These are phyloP conservation scores for Picochlorum sp. DNA, from an alignment of 139 green algal species.

Conservation along the genomic window DNA sequence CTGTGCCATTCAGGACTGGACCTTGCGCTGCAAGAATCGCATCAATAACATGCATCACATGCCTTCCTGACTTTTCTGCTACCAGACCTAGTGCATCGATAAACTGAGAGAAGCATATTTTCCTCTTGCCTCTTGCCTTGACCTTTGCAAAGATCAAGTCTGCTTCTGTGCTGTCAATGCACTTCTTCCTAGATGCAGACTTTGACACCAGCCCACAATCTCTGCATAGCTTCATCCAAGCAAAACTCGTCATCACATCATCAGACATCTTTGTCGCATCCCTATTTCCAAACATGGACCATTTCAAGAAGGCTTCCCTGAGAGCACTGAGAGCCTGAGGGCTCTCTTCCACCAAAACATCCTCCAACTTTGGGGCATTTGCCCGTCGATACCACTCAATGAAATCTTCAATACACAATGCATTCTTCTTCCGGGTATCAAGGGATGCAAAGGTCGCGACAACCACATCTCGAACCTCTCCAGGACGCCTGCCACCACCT, in stretches of 20 bases:
- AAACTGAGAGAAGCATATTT: constrained; percentile 9
- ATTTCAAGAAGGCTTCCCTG: background rate
- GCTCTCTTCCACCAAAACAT: constrained; percentile 1
- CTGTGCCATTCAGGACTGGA: constrained; percentile 1
- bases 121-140: background rate
- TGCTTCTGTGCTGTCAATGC: background rate
- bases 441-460: constrained; percentile 1
- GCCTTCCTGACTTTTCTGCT: background rate
- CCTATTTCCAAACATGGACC: constrained; percentile 1
- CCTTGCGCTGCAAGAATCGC: background rate
- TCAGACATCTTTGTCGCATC: background rate
- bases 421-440: background rate
- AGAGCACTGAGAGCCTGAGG: background rate
- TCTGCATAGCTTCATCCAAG: constrained; percentile 3
- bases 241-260: background rate
- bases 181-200: background rate
- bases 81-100: background rate
- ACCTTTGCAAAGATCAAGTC: constrained; percentile 12
- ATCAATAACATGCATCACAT: constrained; percentile 4
- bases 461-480: constrained; percentile 1
- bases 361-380: constrained; percentile 3
- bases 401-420: background rate
- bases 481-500: background rate
- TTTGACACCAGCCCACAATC: constrained; percentile 2
- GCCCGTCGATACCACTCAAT: constrained; percentile 1